These are phyloP conservation scores for Cocos nucifera DNA, from an alignment of 176 grass and related monocot genomes.

Conservation along the genomic window DNA sequence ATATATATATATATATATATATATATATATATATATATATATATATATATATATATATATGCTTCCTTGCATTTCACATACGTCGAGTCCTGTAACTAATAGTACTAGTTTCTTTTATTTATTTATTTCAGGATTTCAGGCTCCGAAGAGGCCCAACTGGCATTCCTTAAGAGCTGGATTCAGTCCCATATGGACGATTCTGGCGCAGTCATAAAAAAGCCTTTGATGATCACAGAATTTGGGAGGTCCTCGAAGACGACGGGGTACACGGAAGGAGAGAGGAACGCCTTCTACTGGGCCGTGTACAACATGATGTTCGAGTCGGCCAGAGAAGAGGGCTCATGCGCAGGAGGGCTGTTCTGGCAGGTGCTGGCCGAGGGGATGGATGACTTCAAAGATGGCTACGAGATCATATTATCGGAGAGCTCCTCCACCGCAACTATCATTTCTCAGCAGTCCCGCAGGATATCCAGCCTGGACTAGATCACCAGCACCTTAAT, in stretches of 20 bases:
- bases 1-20: too few relatives aligned
- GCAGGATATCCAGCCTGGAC: conserved; percentile 18
- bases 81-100: too few relatives aligned
- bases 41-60: too few relatives aligned
- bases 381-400: conserved; percentile 60
- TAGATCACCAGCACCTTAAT: not conserved
- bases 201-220: conserved; percentile 32
- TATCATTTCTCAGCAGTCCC: conserved; percentile 34
- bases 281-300: conserved; percentile 39
- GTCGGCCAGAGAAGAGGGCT: conserved; percentile 30
- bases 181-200: conserved; percentile 42
- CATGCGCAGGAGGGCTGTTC: conserved; percentile 51
- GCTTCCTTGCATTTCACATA: too few relatives aligned
- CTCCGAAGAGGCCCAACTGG: conserved; percentile 28
- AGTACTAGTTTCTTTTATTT: too few relatives aligned
- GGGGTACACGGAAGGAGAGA: conserved; percentile 26
- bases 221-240: conserved; percentile 67
- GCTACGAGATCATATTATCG: conserved; percentile 53
- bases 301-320: conserved; percentile 43
- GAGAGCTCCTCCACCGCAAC: conserved; percentile 34
- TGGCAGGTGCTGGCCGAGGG: conserved; percentile 68
- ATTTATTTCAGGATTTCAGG: conserved; percentile 27
- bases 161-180: conserved; percentile 60
- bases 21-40: too few relatives aligned
- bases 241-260: conserved; percentile 42